Evolutionary conservation across 2,329 filamentous ascomycete genomes (phyloP), one percentile per base, ranked within the genome.

Genomic region (Coleophoma crateriformis): DNA sequence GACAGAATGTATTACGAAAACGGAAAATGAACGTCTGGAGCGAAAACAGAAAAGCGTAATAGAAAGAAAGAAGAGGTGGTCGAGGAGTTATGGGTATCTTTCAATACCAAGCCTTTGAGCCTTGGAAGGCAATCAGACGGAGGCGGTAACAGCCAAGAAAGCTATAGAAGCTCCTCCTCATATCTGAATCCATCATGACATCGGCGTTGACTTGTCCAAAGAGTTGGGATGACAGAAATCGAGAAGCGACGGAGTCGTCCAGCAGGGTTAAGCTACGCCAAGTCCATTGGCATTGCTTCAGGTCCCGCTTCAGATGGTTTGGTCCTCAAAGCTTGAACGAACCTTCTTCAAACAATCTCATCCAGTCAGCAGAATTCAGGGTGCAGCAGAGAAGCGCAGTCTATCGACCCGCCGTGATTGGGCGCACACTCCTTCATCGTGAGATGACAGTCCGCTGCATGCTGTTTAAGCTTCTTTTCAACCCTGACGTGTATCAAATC

Each of bases 271-370:
- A 17, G 20, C 19, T 50, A 15, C 43, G 47, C 47, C 49, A 50
- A 50, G 48, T 52, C 49, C 48, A 43, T 45, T 45, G 50, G 44
- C 33, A 46, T 47, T 54, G 53, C 53, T 54, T 54, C 53, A 54
- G 22, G 43, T 52, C 20, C 50, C 51, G 51, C 48, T 53, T 50
- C 39, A 37, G 14, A 22, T 15, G 17, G 52, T 54, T 50, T 54
- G 45, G 50, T 54, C 50, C 51, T 42, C 38, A 44, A 32, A 33
- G 15, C 35, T 38, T 38, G 35, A 27, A 38, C 15, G 35, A 38
- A 17, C 35, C 7, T 38, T 17, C 11, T 4, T 4, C 35, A 5
- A 10, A 10, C 22, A 27, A 27, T 27, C 15, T 38, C 35, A 38
- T 17, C 11, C 14, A n/a, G 7, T 38, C 7, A 8, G 35, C 13